Percentiles rank a stretch among this genome's conserved stretches.
Evolutionary conservation across 768 basidiomycete genomes (phyloP).

Genomic region (Podaxis sp.): DNA sequence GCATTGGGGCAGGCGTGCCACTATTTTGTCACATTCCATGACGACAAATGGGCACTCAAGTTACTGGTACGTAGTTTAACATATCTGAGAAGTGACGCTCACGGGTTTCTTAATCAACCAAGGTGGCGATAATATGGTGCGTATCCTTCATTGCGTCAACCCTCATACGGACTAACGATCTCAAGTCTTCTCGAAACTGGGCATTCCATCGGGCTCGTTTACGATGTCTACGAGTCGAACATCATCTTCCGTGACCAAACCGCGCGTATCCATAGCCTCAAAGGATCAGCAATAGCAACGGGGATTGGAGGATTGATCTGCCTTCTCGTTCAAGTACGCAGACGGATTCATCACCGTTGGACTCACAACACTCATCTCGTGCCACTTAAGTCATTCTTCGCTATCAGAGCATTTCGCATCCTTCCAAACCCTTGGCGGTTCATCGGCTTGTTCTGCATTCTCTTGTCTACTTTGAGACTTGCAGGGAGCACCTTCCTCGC

Average conservation of each 20-base stretch:
- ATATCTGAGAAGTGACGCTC: neutral
- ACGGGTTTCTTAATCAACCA: neutral
- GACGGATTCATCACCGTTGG: too few species aligned
- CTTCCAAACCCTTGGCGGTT: conserved; percentile 9
- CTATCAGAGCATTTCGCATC: neutral
- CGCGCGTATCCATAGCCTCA: conserved; percentile 1
- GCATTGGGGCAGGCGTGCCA: conserved; percentile 18
- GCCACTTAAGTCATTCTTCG: conserved; percentile 8
- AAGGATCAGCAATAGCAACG: conserved; percentile 8
- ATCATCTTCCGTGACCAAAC: conserved; percentile 13
- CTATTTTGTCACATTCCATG: conserved; percentile 19
- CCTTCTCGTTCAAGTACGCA: too few species aligned
- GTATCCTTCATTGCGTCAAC: neutral
- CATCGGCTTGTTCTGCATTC: conserved; percentile 3
- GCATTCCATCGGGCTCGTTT: conserved; percentile 17
- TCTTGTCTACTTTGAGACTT: neutral
- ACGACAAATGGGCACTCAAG: conserved; percentile 18
- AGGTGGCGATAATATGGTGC: neutral
- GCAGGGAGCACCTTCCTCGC: neutral
- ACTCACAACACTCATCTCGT: neutral
- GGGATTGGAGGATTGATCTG: conserved; percentile 13
- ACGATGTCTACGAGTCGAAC: conserved; percentile 18
- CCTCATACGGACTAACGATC: neutral
- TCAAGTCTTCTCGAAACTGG: conserved; percentile 18
- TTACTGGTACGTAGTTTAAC: conserved; percentile 15